phyloP scores from a whole-genome alignment of 2,329 filamentous ascomycete species.

The Hypomyces perniciosus region DNA sequence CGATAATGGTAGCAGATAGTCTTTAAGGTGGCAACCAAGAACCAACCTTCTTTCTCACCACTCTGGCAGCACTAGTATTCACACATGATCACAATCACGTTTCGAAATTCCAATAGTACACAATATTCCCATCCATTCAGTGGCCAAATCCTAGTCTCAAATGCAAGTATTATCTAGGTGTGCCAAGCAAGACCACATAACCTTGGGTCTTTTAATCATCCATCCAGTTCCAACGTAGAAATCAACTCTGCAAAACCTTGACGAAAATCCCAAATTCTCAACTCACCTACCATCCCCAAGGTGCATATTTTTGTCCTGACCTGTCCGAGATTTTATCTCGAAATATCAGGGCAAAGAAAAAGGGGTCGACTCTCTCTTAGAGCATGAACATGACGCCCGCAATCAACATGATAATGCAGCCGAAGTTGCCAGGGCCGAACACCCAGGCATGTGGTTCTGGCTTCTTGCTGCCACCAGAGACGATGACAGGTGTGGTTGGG shows the following conservation, averaged over 20 bases:
- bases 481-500: slow-evolving; percentile 19
- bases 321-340: neutral
- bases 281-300: neutral
- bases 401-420: slow-evolving; percentile 32
- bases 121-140: neutral
- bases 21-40: neutral
- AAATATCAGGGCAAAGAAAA: neutral
- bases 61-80: neutral
- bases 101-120: neutral
- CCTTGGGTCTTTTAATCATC: neutral
- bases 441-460: slow-evolving; percentile 24
- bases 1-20: neutral
- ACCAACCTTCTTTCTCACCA: neutral
- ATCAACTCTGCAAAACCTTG: neutral
- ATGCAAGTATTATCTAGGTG: neutral
- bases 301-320: neutral
- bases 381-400: slow-evolving; percentile 29
- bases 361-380: slow-evolving; percentile 16
- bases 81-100: neutral
- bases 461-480: slow-evolving; percentile 29
- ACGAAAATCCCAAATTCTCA: neutral
- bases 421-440: slow-evolving; percentile 27
- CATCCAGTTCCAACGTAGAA: slow-evolving; percentile 3
- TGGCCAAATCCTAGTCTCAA: neutral
- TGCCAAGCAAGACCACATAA: neutral